Base-by-base conservation (phyloP, 345 rosid genomes). In the Tarenaya hassleriana region DNA sequence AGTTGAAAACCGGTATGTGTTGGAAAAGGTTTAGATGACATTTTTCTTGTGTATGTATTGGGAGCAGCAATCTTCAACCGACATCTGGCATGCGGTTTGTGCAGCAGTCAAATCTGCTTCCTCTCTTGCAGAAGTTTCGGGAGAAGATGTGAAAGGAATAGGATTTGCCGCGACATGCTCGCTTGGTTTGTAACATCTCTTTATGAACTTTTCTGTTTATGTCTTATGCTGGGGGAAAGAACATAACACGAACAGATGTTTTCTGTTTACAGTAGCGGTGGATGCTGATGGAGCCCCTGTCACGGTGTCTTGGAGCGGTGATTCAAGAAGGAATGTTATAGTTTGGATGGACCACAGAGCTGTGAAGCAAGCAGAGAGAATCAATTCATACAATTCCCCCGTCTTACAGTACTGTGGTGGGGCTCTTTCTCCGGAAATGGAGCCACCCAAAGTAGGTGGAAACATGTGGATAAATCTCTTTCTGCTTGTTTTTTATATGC, bases 341-440 rank as follows among this genome's bases (percentile, higher is more conserved):
- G 95, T 92, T 4, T 92, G 98, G 96, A 92, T 92, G 98, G 98
- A 92, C 41, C 96, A 88, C 47, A 81, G 98, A 79, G 96, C 98
- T 72, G 86, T 85, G 12, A 83, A 81, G 38, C 96, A 92, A 78
- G 94, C 96, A 21, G 83, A 92, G 64, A 85, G 77, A 69, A 92
- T 92, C 58, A 92, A 92, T 75, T 75, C 98, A 7, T 61, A 49
- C 52, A 83, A 79, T 56, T 88, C 90, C 17, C 83, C 95, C 0
- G 95, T 85, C 4, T 53, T 85, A 11, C 96, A 92, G 56, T 88
- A 83, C 47, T 85, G 98, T 15, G 98, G 98, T 39, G 96, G 98
- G 39, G 82, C 83, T 57, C 76, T 92, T 69, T 92, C 84, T 21
- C 96, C 96, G 7, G 98, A 92, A 64, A 88, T 88, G 98, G 74